phyloP scores from a whole-genome alignment of 352 stramenopile species.

The Pythium sp. region DNA sequence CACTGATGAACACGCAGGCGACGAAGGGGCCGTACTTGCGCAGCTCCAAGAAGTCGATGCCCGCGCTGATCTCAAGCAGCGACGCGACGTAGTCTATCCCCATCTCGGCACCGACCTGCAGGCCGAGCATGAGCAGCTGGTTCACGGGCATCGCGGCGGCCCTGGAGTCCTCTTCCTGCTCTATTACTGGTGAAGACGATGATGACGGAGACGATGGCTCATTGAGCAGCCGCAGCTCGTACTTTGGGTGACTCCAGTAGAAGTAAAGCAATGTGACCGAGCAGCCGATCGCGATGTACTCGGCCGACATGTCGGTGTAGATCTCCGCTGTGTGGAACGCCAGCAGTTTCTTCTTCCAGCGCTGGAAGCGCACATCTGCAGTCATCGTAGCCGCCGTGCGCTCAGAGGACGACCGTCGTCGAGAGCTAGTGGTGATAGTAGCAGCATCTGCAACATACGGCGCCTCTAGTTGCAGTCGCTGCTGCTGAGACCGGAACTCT shows the following conservation, averaged over 20 bases:
- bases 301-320: slow-evolving; percentile 32
- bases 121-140: slow-evolving; percentile 13
- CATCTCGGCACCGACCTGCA: slow-evolving; percentile 25
- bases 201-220: background rate
- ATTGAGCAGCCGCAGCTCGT: slow-evolving; percentile 13
- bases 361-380: slow-evolving; percentile 8
- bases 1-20: slow-evolving; percentile 25
- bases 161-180: background rate
- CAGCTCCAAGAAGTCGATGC: slow-evolving; percentile 26
- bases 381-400: background rate
- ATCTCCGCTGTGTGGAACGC: slow-evolving; percentile 27
- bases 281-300: slow-evolving; percentile 46
- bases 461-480: background rate
- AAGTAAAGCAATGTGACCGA: slow-evolving; percentile 28
- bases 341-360: slow-evolving; percentile 18
- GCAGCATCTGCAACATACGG: background rate
- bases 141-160: background rate
- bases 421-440: background rate
- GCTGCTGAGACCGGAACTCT: background rate
- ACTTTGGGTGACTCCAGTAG: slow-evolving; percentile 32
- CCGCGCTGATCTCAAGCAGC: slow-evolving; percentile 24
- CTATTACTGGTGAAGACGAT: background rate
- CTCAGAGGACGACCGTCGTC: slow-evolving; percentile 2
- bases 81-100: slow-evolving; percentile 24
- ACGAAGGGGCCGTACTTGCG: slow-evolving; percentile 26